These are phyloP conservation scores for Colletotrichum trifolii DNA, from an alignment of 2,329 filamentous ascomycete genomes.

Conservation along the genomic window DNA sequence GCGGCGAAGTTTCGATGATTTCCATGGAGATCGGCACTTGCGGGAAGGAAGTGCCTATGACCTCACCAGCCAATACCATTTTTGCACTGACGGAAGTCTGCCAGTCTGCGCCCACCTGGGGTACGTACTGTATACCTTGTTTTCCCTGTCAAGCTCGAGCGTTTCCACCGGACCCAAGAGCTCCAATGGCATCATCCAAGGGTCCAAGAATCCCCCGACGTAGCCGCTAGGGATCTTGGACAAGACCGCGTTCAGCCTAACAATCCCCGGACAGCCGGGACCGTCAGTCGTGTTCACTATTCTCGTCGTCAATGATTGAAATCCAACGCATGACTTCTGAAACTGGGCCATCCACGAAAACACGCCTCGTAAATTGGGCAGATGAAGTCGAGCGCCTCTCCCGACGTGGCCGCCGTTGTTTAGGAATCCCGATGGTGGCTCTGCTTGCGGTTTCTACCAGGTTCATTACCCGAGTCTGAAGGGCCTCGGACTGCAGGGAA, in stretches of 20 bases:
- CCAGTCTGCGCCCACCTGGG: background rate
- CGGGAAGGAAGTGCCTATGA: conserved; percentile 33
- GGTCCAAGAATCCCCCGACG: conserved; percentile 24
- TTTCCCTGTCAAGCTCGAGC: conserved; percentile 4
- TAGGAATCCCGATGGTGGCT: conserved; percentile 12
- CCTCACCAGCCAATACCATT: conserved; percentile 34
- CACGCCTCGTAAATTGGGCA: too few relatives aligned
- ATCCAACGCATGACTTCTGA: conserved; percentile 12
- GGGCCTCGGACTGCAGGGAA: background rate
- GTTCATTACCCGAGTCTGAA: background rate
- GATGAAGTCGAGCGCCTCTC: conserved; percentile 1
- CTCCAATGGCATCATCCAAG: conserved; percentile 36
- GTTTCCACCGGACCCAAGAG: conserved; percentile 4
- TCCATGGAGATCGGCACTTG: conserved; percentile 37
- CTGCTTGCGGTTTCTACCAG: conserved; percentile 15
- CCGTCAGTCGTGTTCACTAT: conserved; percentile 13
- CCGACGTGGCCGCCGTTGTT: conserved; percentile 16
- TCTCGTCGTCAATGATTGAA: background rate
- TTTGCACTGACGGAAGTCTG: background rate
- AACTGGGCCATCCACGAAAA: background rate
- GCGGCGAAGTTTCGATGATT: conserved; percentile 24
- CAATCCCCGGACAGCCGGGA: conserved; percentile 7
- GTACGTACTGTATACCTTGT: conserved; percentile 6
- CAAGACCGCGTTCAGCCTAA: conserved; percentile 31
- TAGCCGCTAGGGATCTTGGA: conserved; percentile 26